A percentile compares a stretch with the other conserved stretches of the same genome.
Evolutionary conservation across 1,284 basidiomycete species (phyloP).

Genomic region (Papiliotrema laurentii): DNA sequence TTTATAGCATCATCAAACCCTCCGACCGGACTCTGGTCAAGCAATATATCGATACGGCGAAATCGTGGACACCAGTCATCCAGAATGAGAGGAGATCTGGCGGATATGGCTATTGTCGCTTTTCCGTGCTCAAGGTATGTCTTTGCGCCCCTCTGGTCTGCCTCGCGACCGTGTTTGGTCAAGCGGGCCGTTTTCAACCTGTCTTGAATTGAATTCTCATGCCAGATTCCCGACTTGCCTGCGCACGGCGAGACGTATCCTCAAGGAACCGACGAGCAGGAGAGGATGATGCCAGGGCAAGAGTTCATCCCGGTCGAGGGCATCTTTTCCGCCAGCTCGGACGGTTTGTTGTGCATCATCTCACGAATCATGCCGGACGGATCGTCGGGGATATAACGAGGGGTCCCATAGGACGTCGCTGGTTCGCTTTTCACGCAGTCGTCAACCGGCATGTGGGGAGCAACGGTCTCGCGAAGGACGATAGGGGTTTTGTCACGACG

Average conservation of each 20-base stretch:
- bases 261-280: slow-evolving; percentile 34
- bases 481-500: too few species aligned
- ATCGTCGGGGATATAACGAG: too few species aligned
- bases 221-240: slow-evolving; percentile 34
- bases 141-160: not conserved
- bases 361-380: slow-evolving; percentile 1
- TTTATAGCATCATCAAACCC: slow-evolving; percentile 36
- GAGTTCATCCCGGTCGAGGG: slow-evolving; percentile 39
- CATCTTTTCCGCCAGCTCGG: slow-evolving; percentile 36
- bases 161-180: not conserved
- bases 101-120: slow-evolving; percentile 33
- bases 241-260: slow-evolving; percentile 21
- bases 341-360: slow-evolving; percentile 38
- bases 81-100: slow-evolving; percentile 25
- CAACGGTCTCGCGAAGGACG: too few species aligned
- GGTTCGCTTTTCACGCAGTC: too few species aligned
- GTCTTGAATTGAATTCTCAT: not conserved
- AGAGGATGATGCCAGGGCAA: slow-evolving; percentile 31
- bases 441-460: too few species aligned
- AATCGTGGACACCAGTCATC: slow-evolving; percentile 32
- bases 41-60: slow-evolving; percentile 33
- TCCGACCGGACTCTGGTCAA: slow-evolving; percentile 29
- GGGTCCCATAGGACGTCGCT: too few species aligned
- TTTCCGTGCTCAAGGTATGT: slow-evolving; percentile 33
- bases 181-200: too few species aligned